Evolutionary conservation across 805 yeast genomes (phyloP), one percentile per base, ranked within the genome.

Genomic region (Cyberlindnera galapagoensis): DNA sequence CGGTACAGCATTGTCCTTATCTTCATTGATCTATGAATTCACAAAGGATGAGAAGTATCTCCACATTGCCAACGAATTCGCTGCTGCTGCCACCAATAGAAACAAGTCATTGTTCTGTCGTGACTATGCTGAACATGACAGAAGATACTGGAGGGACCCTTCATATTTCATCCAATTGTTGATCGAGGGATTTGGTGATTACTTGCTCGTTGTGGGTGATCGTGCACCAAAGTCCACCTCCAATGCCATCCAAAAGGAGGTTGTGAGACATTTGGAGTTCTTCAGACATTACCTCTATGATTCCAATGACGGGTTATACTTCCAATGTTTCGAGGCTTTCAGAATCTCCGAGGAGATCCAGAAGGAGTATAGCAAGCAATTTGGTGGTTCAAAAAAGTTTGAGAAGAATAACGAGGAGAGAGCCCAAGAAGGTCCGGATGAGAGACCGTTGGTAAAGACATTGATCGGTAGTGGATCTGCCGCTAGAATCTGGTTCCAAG

Each of bases 121-220:
- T 44, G 86, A 79, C 50, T 55, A 49, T 33, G 56, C 36, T 19
- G 69, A 64, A 31, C 54, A 60, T 48, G 65, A 60, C 9, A 65
- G 67, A 44, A 59, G 86, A 33, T 76, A 68, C 56, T 78, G 81
- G 74, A 65, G 80, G 43, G 85, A 77, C 46, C 59, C 72, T 10
- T 66, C 79, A 1, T 74, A 71, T 56, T 79, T 77, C 51, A 66
- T 72, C 34, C 86, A 78, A 51, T 61, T 79, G 42, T 57, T 79
- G 30, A 62, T 76, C 25, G 85, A 76, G 51, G 86, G 86, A 0
- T 59, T 77, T 30, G 80, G 82, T 5, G 85, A 79, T 51, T 79
- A 74, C 52, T 49, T 74, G 45, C 51, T 74, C 43, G 65, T 63
- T 25, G 62, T 74, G 31, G 52, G 49, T 7, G 76, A 71, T 15